Evolutionary conservation across 768 basidiomycete species (phyloP), one percentile per base, ranked within the genome.

Genomic region (Udeniomyces megalosporus): DNA sequence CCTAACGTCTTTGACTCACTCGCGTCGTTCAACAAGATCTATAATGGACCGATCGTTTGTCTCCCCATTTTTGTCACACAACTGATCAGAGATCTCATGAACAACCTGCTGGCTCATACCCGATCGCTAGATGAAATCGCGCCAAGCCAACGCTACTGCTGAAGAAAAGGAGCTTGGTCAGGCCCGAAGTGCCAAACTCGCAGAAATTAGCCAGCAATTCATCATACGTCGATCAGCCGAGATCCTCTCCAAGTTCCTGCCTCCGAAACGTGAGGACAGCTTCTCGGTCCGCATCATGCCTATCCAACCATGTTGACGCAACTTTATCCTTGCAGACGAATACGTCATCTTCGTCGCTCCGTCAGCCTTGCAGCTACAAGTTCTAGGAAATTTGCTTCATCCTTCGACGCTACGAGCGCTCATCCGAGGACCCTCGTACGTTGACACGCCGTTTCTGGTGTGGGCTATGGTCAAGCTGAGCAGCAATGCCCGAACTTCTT

Each of bases 271-370:
- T 95, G 61, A 64, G 84, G 28, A n/a, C n/a, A n/a, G n/a, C n/a
- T n/a, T n/a, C n/a, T n/a, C n/a, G n/a, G n/a, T n/a, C n/a, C n/a
- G n/a, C n/a, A n/a, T n/a, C n/a, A n/a, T n/a, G n/a, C n/a, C n/a
- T n/a, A n/a, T n/a, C n/a, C n/a, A n/a, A n/a, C n/a, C n/a, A n/a
- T 15, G 11, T 32, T 14, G 45, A 48, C 48, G 28, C 65, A 31
- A 14, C 26, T 7, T 20, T 58, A 5, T 15, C 45, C 20, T 11
- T 2, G 15, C 66, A 97, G 93, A 87, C 70, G 95, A 99, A 82
- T 96, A 93, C 70, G 86, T 93, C n/a, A 83, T 97, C n/a, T 97
- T 97, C 72, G 78, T 95, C 32, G 83, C 83, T 5, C 93, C 95
- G 0, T 91, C 90, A 0, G 53, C 74, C n/a, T 75, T 95, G 20